These are phyloP conservation scores for Umbellularia californica DNA, from an alignment of 164 flowering plant genomes.

Conservation along the genomic window DNA sequence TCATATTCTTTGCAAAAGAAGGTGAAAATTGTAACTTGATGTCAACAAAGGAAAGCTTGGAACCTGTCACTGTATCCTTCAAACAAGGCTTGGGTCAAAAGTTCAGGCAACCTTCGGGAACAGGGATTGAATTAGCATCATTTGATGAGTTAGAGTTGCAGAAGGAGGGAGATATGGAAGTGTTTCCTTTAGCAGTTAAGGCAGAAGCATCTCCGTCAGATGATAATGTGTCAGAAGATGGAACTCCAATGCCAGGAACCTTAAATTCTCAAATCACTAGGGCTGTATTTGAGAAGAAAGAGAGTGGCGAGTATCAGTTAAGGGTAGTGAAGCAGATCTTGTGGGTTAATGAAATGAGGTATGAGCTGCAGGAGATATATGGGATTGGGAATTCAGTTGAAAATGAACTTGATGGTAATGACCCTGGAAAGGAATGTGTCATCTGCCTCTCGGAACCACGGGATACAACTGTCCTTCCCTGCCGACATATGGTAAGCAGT, in stretches of 20 bases:
- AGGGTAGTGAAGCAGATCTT: constrained; percentile 85
- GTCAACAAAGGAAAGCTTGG: constrained; percentile 53
- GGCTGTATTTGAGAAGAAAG: constrained; percentile 76
- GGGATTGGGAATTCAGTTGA: constrained; percentile 94
- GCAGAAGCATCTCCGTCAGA: constrained; percentile 52
- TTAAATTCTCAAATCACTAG: constrained; percentile 83
- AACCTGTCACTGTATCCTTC: constrained; percentile 64
- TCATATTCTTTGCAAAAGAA: constrained; percentile 90
- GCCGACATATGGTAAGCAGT: constrained; percentile 87
- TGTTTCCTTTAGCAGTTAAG: constrained; percentile 80
- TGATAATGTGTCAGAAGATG: constrained; percentile 33
- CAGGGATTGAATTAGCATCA: constrained; percentile 68
- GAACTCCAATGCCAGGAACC: constrained; percentile 28
- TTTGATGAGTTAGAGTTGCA: constrained; percentile 58
- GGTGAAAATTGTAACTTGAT: constrained; percentile 63
- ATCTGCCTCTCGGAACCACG: constrained; percentile 98
- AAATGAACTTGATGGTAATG: constrained; percentile 70
- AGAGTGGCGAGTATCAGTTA: constrained; percentile 66
- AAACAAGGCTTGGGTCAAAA: constrained; percentile 78
- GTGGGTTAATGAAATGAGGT: constrained; percentile 83
- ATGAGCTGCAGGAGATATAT: constrained; percentile 95
- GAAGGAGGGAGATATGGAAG: constrained; percentile 50
- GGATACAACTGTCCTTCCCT: constrained; percentile 95
- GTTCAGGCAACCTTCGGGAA: constrained; percentile 79
- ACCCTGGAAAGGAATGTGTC: constrained; percentile 95